phyloP scores from a whole-genome alignment of 495 filamentous ascomycete genomes.

The Talaromyces ruber region DNA sequence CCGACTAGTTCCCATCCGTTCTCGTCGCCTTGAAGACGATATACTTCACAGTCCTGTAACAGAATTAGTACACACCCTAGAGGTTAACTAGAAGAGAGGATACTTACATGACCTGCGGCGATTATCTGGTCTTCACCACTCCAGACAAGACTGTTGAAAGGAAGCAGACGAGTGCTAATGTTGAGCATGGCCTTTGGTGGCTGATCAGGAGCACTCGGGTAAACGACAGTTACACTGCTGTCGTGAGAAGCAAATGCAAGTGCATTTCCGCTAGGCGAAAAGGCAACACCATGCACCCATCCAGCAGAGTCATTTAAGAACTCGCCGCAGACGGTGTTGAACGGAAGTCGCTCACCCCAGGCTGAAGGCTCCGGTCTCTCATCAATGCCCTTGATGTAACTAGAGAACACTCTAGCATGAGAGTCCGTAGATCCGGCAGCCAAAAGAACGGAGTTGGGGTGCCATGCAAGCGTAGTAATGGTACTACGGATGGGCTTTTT shows the following conservation, averaged over 20 bases:
- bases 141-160: conserved; percentile 89
- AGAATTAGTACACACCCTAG: not conserved
- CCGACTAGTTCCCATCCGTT: conserved; percentile 81
- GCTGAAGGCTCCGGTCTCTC: conserved; percentile 75
- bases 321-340: conserved; percentile 97
- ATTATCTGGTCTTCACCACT: conserved; percentile 88
- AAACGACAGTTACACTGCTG: conserved; percentile 91
- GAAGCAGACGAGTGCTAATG: conserved; percentile 79
- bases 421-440: conserved; percentile 93
- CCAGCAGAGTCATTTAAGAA: conserved; percentile 91
- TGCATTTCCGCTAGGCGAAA: conserved; percentile 85
- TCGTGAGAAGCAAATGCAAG: conserved; percentile 91
- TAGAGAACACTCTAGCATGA: conserved; percentile 92
- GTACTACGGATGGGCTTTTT: conserved; percentile 98
- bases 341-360: conserved; percentile 92
- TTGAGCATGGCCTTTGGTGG: conserved; percentile 82
- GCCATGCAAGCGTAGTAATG: conserved; percentile 89
- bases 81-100: not conserved
- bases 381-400: conserved; percentile 93
- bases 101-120: conserved; percentile 74
- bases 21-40: conserved; percentile 75
- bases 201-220: conserved; percentile 86
- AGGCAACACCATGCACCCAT: conserved; percentile 86
- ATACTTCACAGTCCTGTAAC: conserved; percentile 77
- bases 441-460: conserved; percentile 91